These are phyloP conservation scores for Suhomyces yuchorum DNA, from an alignment of 1,139 yeast species.

Conservation along the genomic window DNA sequence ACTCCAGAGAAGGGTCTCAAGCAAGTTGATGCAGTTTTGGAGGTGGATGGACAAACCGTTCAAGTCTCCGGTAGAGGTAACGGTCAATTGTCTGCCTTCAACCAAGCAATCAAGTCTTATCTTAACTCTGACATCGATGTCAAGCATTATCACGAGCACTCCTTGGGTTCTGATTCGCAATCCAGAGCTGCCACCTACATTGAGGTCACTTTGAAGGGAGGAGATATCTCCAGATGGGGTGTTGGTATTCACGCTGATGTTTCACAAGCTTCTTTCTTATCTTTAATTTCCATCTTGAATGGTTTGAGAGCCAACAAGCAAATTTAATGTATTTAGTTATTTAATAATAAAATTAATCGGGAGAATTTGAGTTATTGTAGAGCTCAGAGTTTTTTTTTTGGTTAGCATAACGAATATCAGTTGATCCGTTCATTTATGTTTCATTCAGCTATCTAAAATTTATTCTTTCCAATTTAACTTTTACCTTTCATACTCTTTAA, in stretches of 20 bases:
- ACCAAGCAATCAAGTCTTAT: conserved; percentile 68
- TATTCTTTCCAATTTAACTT: too few species aligned
- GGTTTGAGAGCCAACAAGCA: conserved; percentile 29
- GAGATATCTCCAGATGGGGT: conserved; percentile 72
- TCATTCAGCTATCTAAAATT: too few species aligned
- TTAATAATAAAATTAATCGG: background rate
- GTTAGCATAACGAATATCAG: too few species aligned
- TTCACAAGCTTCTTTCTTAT: conserved; percentile 82
- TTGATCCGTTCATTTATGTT: too few species aligned
- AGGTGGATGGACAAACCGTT: conserved; percentile 49
- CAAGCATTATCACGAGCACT: conserved; percentile 85
- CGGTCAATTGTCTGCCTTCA: conserved; percentile 92
- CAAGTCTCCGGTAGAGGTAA: conserved; percentile 76
- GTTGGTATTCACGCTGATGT: conserved; percentile 94
- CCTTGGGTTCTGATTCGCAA: conserved; percentile 78
- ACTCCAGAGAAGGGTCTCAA: conserved; percentile 30
- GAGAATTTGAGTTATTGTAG: background rate
- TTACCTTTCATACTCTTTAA: too few species aligned
- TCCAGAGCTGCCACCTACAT: conserved; percentile 91
- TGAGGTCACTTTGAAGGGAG: conserved; percentile 52
- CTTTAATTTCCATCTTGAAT: conserved; percentile 76
- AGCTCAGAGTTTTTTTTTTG: too few species aligned
- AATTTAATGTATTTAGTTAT: background rate
- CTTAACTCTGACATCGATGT: conserved; percentile 68
- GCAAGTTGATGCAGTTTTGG: conserved; percentile 38